Conservation (phyloP, 176 grass and related monocot species). For the Triticum monococcum region DNA sequence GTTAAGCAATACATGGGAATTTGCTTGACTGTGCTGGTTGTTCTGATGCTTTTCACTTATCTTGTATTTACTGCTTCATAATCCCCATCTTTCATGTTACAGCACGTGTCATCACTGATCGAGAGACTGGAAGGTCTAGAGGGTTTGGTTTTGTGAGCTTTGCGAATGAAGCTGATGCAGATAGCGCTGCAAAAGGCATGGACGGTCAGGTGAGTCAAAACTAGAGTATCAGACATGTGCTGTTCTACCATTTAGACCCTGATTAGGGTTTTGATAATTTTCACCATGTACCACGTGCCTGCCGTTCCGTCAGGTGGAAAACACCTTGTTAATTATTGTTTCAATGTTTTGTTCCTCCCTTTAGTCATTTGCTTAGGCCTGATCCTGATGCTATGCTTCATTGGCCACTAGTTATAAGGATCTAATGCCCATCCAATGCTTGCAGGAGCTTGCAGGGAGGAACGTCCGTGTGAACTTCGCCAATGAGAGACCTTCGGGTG, state of each 20-base stretch:
- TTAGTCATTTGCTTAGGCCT: background rate
- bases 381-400: background rate
- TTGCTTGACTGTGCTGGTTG: background rate
- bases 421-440: background rate
- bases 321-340: background rate
- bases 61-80: background rate
- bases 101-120: slow-evolving; percentile 65
- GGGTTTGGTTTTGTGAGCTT: slow-evolving; percentile 89
- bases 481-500: slow-evolving; percentile 43
- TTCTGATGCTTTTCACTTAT: background rate
- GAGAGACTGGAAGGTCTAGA: slow-evolving; percentile 74
- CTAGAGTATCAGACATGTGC: background rate
- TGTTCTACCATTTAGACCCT: background rate
- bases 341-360: background rate
- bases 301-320: too few species aligned
- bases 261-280: background rate
- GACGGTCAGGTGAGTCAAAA: slow-evolving; percentile 62
- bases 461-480: slow-evolving; percentile 67
- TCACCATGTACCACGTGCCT: background rate
- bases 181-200: slow-evolving; percentile 44
- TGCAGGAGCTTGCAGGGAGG: slow-evolving; percentile 66
- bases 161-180: slow-evolving; percentile 29
- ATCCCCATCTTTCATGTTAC: slow-evolving; percentile 12
- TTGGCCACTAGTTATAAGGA: background rate
- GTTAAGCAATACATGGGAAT: background rate